A percentile compares a stretch with the other conserved stretches of the same genome.
These are phyloP conservation scores for Mortierella alpina DNA, from an alignment of 192 early-diverging fungal species.

Conservation along the genomic window DNA sequence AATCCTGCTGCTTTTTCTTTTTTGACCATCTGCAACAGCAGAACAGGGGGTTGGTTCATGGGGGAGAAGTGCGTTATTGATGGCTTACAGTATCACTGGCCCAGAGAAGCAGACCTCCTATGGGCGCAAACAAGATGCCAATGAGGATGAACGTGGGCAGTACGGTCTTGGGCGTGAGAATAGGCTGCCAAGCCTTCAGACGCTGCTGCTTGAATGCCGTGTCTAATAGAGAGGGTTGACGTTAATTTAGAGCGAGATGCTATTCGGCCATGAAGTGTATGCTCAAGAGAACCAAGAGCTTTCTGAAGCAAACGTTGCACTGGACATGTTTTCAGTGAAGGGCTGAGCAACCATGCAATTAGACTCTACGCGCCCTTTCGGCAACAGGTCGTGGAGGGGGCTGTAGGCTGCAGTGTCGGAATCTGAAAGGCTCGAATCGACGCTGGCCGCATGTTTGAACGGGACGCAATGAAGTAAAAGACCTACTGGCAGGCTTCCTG, in stretches of 20 bases:
- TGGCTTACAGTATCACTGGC: slow-evolving; percentile 81
- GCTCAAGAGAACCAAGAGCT: neutral
- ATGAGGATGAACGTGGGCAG: slow-evolving; percentile 95
- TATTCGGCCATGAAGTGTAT: too few relatives aligned
- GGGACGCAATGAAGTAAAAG: neutral
- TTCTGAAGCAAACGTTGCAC: neutral
- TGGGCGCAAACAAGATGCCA: slow-evolving; percentile 94
- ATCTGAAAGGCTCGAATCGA: neutral
- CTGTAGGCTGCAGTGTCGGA: too few relatives aligned
- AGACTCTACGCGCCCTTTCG: too few relatives aligned
- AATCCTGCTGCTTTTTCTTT: neutral
- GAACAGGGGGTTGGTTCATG: neutral
- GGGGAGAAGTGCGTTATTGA: neutral
- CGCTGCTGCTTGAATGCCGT: slow-evolving; percentile 99
- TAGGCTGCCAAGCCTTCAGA: slow-evolving; percentile 98
- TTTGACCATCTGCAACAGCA: slow-evolving; percentile 22
- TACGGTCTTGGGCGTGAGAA: slow-evolving; percentile 98
- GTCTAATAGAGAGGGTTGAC: slow-evolving; percentile 61
- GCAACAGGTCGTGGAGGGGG: too few relatives aligned
- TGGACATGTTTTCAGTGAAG: too few relatives aligned
- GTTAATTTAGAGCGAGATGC: neutral
- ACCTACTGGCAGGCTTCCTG: slow-evolving; percentile 70
- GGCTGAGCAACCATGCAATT: too few relatives aligned
- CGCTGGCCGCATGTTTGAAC: neutral
- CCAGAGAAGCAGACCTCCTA: slow-evolving; percentile 91